Evolutionary conservation across 129 eudicot species (phyloP).

Genomic region (carrot (Daucus carota)): DNA sequence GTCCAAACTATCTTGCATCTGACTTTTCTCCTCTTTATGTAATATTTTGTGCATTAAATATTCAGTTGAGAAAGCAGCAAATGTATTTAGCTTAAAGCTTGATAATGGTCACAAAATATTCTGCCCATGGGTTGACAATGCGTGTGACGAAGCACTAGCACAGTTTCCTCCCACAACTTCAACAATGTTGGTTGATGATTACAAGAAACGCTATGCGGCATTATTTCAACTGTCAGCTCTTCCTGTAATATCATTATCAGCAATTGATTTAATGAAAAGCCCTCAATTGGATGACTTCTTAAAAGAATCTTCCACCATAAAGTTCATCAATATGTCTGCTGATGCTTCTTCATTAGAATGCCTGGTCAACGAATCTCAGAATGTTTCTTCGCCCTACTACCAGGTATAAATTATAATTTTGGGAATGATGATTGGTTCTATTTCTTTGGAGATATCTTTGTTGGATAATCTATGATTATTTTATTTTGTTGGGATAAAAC

Average conservation of each 20-base stretch:
- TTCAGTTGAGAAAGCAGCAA: conserved; percentile 90
- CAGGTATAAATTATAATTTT: conserved; percentile 56
- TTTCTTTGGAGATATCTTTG: not conserved
- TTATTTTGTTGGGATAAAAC: not conserved
- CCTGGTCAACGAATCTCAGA: conserved; percentile 29
- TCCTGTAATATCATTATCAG: conserved; percentile 53
- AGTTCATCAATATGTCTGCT: conserved; percentile 15
- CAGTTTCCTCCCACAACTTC: conserved; percentile 62
- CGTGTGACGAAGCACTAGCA: conserved; percentile 68
- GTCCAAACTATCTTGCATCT: not conserved
- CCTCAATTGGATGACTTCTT: conserved; percentile 69
- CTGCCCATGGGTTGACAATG: conserved; percentile 92
- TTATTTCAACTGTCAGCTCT: conserved; percentile 69
- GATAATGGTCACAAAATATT: conserved; percentile 76
- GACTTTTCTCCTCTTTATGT: not conserved
- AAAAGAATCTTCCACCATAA: conserved; percentile 32
- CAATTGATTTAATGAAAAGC: conserved; percentile 43
- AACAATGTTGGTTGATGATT: conserved; percentile 55
- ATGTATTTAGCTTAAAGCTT: conserved; percentile 88
- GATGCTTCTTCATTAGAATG: conserved; percentile 23
- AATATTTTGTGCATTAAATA: conserved; percentile 1
- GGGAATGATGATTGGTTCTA: not conserved
- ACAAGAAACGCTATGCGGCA: conserved; percentile 50
- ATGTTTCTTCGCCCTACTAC: conserved; percentile 41
- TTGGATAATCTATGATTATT: not conserved